Base-by-base conservation (phyloP, 176 grass and related monocot species). In the Ananas comosus region DNA sequence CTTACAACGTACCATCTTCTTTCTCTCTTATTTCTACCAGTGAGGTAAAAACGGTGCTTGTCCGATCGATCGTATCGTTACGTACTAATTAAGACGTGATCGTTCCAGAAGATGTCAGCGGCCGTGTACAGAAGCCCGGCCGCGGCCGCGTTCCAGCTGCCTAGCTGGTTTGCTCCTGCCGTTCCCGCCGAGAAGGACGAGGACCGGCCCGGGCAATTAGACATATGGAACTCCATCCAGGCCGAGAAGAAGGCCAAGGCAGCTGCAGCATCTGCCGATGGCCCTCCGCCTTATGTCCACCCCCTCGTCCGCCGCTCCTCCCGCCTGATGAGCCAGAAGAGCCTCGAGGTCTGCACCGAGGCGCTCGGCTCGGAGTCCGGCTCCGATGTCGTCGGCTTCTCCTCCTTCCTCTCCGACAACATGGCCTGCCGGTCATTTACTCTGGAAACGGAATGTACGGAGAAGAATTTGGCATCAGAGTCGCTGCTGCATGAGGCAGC, bases 331-430 rank as follows among this genome's bases (percentile, higher is more conserved):
- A 92, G 77, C 86, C 74, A 83, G 82, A 90, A 83, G 73, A 97
- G 89, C 94, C 94, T 97, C 16, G 79, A 88, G 81, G 64, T 92
- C 67, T 97, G 94, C 89, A 97, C 94, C 12, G 94, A 97, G 84
- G 90, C 84, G 80, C 94, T 97, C 56, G 89, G 94, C 65, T 93
- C 87, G 51, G 94, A 97, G 77, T 90, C 80, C 8, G 94, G 94
- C 53, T 87, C 94, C 2, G 86, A 58, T 1, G 25, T 27, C 25
- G 2, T 2, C 13, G 53, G 53, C 53, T 58, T n/a, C 53, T 58
- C 53, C 16, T 58, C 53, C 53, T 18, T 17, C 13, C 53, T 58
- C 53, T 58, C 53, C 12, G 53, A 58, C 53, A 58, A 58, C 14
- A 58, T 9, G 16, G 53, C 14, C 53, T 54, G 10, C 51, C 13